These are phyloP conservation scores for Fusarium euwallaceae DNA, from an alignment of 2,329 filamentous ascomycete species.

Conservation along the genomic window DNA sequence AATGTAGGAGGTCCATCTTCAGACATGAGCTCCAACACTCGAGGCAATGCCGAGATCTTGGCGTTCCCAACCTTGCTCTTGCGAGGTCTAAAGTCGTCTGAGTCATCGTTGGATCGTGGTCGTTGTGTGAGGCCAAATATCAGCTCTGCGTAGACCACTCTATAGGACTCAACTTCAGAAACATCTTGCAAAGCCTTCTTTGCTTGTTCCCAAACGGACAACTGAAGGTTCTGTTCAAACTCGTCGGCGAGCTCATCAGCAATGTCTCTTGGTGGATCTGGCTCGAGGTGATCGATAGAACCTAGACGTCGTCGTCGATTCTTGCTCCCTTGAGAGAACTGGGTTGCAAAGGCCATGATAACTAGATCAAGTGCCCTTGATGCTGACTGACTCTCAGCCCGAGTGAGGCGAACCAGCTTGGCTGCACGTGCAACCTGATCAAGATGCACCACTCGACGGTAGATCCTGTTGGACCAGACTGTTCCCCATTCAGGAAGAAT, in stretches of 20 bases:
- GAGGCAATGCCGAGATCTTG: conserved; percentile 10
- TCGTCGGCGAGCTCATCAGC: conserved; percentile 44
- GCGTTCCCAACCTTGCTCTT: background rate
- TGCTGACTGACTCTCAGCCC: conserved; percentile 55
- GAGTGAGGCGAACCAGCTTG: conserved; percentile 55
- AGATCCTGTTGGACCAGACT: conserved; percentile 62
- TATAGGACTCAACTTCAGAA: conserved; percentile 52
- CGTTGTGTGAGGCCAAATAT: conserved; percentile 55
- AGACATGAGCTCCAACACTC: conserved; percentile 35
- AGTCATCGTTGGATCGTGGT: conserved; percentile 25
- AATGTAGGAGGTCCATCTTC: conserved; percentile 40
- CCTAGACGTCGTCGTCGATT: conserved; percentile 10
- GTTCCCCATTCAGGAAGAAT: conserved; percentile 53
- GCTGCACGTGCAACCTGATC: conserved; percentile 57
- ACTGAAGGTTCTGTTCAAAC: conserved; percentile 54
- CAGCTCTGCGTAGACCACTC: conserved; percentile 55
- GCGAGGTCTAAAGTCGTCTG: background rate
- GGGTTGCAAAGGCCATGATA: conserved; percentile 65
- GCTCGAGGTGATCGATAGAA: background rate
- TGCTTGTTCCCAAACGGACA: conserved; percentile 54
- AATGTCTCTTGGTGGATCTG: conserved; percentile 1
- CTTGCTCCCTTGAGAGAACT: conserved; percentile 59
- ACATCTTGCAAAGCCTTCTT: conserved; percentile 51
- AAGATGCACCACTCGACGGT: conserved; percentile 60
- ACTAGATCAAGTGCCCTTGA: conserved; percentile 59